Evolutionary conservation across 768 basidiomycete species (phyloP).

Genomic region (Tricholoma saponaceum): DNA sequence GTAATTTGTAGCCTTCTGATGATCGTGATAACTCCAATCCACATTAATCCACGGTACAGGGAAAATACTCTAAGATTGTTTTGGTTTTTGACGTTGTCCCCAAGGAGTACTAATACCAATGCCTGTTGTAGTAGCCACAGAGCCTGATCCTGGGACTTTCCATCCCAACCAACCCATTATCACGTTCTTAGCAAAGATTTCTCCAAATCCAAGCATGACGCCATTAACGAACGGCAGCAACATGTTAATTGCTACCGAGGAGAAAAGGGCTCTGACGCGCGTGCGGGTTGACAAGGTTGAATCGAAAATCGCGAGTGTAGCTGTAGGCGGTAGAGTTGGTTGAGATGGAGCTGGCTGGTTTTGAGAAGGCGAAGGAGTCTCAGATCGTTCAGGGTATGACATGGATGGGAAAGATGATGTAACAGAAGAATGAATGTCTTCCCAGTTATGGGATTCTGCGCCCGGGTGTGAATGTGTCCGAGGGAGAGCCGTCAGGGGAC

Average conservation of each 20-base stretch:
- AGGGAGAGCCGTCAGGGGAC: conserved; percentile 16
- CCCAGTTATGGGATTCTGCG: conserved; percentile 63
- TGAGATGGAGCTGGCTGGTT: conserved; percentile 19
- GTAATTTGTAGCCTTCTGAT: neutral
- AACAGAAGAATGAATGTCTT: conserved; percentile 58
- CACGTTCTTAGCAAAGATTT: conserved; percentile 85
- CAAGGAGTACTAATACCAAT: conserved; percentile 20
- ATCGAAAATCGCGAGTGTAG: conserved; percentile 71
- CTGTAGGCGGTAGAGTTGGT: conserved; percentile 34
- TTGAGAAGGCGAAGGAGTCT: conserved; percentile 41
- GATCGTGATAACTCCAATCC: neutral
- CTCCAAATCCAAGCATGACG: conserved; percentile 95
- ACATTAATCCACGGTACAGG: neutral
- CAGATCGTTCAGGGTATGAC: conserved; percentile 63
- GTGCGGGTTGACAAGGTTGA: conserved; percentile 60
- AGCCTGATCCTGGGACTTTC: conserved; percentile 32
- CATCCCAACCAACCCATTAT: conserved; percentile 53
- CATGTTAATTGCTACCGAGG: conserved; percentile 80
- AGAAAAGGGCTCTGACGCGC: conserved; percentile 62
- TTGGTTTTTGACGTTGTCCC: conserved; percentile 20
- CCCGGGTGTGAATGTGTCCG: conserved; percentile 33
- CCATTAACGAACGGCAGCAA: conserved; percentile 88
- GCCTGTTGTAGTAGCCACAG: conserved; percentile 35
- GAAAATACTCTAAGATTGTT: conserved; percentile 8
- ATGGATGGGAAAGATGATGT: conserved; percentile 77